Percentiles rank a stretch among this genome's conserved stretches.
Conservation (phyloP, 1,284 basidiomycete genomes). For the Papiliotrema terrestris region DNA sequence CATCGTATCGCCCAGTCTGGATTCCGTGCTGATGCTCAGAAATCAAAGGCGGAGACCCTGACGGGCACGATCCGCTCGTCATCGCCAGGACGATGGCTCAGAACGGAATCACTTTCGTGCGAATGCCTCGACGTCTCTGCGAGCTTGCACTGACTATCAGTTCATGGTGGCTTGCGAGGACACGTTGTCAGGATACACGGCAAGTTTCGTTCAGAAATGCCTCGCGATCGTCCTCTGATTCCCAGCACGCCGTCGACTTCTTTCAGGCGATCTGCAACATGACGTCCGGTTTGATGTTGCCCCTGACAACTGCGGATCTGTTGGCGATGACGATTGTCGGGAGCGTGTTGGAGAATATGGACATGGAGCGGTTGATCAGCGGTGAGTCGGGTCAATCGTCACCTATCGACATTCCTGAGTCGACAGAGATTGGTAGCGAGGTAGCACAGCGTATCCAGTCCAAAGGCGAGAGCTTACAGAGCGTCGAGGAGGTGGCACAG, state of each 20-base stretch:
- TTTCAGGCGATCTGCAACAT: conserved; percentile 89
- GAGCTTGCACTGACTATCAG: conserved; percentile 51
- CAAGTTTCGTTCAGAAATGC: conserved; percentile 50
- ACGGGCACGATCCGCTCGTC: conserved; percentile 81
- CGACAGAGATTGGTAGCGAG: conserved; percentile 76
- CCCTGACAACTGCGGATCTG: conserved; percentile 90
- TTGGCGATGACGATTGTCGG: conserved; percentile 95
- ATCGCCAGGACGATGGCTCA: conserved; percentile 86
- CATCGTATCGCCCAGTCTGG: no score
- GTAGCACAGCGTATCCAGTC: conserved; percentile 89
- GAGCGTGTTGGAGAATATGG: conserved; percentile 94
- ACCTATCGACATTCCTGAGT: conserved; percentile 8
- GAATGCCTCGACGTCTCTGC: conserved; percentile 27
- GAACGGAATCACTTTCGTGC: conserved; percentile 80
- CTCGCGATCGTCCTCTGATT: conserved; percentile 18
- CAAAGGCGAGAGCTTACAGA: conserved; percentile 62
- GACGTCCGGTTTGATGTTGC: conserved; percentile 92
- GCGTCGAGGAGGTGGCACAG: conserved; percentile 90
- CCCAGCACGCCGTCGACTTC: conserved; percentile 86
- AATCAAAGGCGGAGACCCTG: conserved; percentile 87
- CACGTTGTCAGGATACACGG: conserved; percentile 86
- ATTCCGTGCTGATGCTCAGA: conserved; percentile 56
- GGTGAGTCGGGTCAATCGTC: conserved; percentile 21
- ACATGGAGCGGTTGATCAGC: conserved; percentile 89
- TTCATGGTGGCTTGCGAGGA: conserved; percentile 99